Conservation (phyloP, 176 grass and related monocot species). For the Leersia perrieri region DNA sequence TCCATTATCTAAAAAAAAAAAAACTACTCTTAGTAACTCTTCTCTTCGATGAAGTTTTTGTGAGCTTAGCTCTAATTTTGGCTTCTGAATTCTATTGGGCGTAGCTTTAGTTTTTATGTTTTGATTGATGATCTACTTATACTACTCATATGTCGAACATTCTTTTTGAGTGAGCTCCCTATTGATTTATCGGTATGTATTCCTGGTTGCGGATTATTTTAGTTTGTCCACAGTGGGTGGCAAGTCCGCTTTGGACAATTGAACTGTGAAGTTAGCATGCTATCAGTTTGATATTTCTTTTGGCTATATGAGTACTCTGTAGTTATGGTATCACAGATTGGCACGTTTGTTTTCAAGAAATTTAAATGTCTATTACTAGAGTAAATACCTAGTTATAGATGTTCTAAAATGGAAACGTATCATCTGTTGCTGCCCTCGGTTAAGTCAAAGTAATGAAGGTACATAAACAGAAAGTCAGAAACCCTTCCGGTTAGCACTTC, state of each 20-base stretch:
- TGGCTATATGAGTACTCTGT: neutral
- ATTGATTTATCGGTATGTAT: neutral
- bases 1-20: too few species aligned
- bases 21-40: too few species aligned
- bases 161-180: neutral
- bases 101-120: neutral
- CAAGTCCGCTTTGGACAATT: neutral
- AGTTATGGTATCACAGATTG: slow-evolving; percentile 13
- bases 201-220: neutral
- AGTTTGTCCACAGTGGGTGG: neutral
- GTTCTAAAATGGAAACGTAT: neutral
- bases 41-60: neutral
- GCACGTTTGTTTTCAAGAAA: neutral
- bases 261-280: neutral
- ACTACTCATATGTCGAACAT: too few species aligned
- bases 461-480: neutral
- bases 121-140: neutral
- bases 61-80: neutral
- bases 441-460: neutral
- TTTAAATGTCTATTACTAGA: neutral
- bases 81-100: neutral
- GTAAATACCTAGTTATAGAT: neutral
- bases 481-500: neutral
- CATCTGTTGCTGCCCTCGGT: slow-evolving; percentile 1
- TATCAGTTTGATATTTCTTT: neutral